Evolutionary conservation across 805 yeast species (phyloP), one percentile per base, ranked within the genome.

Genomic region (Hanseniaspora pseudoguilliermondii): DNA sequence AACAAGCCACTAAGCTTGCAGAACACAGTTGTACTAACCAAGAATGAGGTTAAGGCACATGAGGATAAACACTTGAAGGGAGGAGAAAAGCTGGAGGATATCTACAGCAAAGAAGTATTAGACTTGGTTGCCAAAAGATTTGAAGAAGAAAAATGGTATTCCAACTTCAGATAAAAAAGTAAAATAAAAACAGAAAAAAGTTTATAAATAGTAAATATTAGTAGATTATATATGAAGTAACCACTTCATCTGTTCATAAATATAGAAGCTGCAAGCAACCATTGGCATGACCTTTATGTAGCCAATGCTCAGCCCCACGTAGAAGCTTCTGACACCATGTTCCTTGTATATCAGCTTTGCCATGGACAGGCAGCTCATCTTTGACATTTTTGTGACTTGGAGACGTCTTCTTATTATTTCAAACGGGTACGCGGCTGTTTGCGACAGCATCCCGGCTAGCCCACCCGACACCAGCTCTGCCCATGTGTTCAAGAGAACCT

Each of bases 391-490:
- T 39, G 95, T 90, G 25, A 93, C 98, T 71, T 93, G 99, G 86
- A 93, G 82, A 63, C 97, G 76, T 68, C 99, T 78, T 65, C 98
- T 76, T 23, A 93, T 80, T 41, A 93, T 96, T 70, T 93, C 99
- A 62, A 93, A 84, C 1, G 98, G 98, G 65, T 93, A 93, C 5
- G 96, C 91, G 0, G 97, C 95, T 1, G 97, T 88, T 69, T 93
- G 98, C 1, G 97, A 87, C 39, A 81, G 76, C 83, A 91, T 79
- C 13, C 98, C 98, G 0, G 97, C 95, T n/a, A 86, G 63, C 1
- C 97, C 98, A 56, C 98, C 98, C 6, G 97, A 96, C 4, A 80
- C 65, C 48, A 93, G 74, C 71, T 93, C 97, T 2, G 97, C 97
- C 88, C 95, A 87, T 0, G 88, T 85, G 60, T 75, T 78, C 54